Base-by-base conservation (phyloP, 345 rosid genomes). In the Camelina hispida region DNA sequence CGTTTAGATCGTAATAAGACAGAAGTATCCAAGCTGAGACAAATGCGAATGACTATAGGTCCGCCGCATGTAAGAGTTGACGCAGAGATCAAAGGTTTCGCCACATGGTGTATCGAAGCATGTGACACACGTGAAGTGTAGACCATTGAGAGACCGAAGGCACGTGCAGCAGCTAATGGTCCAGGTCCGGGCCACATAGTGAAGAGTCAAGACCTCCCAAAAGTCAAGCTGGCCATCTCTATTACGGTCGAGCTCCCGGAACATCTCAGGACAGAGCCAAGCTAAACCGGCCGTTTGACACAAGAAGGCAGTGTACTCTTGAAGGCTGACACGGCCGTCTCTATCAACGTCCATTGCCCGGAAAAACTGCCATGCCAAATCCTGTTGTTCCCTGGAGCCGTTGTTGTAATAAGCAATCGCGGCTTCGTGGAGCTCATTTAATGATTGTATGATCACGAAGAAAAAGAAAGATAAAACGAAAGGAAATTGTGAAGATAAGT, bases 121-220 rank as follows among this genome's bases (percentile, higher is more conserved):
- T 3, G 58, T 37, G 25, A 71, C 66, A 20, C 75, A 71, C 17
- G 67, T 71, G 50, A 71, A 71, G 48, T 71, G 23, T 22, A 71
- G 22, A 46, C 48, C 68, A 2, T 34, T 35, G 38, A 60, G 75
- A 35, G 32, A 5, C 0, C 48, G 23, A 10, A 0, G 16, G 12
- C 67, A 71, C 11, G 35, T 10, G 5, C 67, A 48, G 25, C 75
- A 71, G 37, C 25, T 47, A 22, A 71, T 32, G 75, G 59, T 58
- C n/a, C 59, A 9, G 13, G 67, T 59, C 59, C 38, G 46, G 60
- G 75, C 59, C 37, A 48, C 66, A 2, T 71, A 71, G 37, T 71
- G 60, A 22, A 71, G 58, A 2, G 75, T 71, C 48, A 60, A 60
- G 48, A 71, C 75, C 75, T 71, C 68, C 75, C 75, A 71, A 6